These are phyloP conservation scores for Candida pini DNA, from an alignment of 805 yeast species.

Conservation along the genomic window DNA sequence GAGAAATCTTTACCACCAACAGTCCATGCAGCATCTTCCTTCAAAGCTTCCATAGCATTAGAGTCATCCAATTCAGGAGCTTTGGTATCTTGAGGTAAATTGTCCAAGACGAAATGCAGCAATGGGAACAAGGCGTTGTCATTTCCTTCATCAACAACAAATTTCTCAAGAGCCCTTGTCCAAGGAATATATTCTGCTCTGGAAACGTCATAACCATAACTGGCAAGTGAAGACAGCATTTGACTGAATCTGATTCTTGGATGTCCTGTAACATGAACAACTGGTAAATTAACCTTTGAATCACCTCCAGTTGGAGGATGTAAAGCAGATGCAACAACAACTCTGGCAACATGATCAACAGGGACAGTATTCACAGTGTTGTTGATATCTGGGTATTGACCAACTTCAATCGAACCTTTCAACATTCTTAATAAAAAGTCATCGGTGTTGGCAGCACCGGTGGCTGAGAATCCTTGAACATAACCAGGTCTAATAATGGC, in stretches of 20 bases:
- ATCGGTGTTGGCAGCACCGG: constrained; percentile 93
- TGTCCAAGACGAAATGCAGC: constrained; percentile 88
- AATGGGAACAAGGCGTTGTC: constrained; percentile 91
- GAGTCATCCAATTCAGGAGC: constrained; percentile 94
- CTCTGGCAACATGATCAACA: constrained; percentile 95
- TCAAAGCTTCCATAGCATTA: constrained; percentile 70
- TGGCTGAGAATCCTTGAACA: constrained; percentile 76
- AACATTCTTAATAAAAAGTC: constrained; percentile 92
- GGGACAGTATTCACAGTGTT: constrained; percentile 96
- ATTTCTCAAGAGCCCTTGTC: constrained; percentile 70
- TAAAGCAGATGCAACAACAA: constrained; percentile 76
- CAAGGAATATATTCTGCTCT: constrained; percentile 68
- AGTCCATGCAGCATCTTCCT: constrained; percentile 48
- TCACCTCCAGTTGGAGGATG: constrained; percentile 51
- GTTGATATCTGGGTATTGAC: constrained; percentile 75
- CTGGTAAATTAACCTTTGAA: constrained; percentile 43
- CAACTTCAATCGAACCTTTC: constrained; percentile 90
- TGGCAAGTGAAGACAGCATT: constrained; percentile 57
- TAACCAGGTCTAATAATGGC: constrained; percentile 94
- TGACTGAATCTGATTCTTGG: constrained; percentile 83
- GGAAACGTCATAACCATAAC: constrained; percentile 68
- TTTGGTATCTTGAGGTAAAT: constrained; percentile 82
- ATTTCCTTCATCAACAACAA: constrained; percentile 64
- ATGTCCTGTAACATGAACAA: constrained; percentile 96
- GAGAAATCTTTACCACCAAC: constrained; percentile 53